These are phyloP conservation scores for Penicillium sp. DNA, from an alignment of 2,329 filamentous ascomycete species.

Conservation along the genomic window DNA sequence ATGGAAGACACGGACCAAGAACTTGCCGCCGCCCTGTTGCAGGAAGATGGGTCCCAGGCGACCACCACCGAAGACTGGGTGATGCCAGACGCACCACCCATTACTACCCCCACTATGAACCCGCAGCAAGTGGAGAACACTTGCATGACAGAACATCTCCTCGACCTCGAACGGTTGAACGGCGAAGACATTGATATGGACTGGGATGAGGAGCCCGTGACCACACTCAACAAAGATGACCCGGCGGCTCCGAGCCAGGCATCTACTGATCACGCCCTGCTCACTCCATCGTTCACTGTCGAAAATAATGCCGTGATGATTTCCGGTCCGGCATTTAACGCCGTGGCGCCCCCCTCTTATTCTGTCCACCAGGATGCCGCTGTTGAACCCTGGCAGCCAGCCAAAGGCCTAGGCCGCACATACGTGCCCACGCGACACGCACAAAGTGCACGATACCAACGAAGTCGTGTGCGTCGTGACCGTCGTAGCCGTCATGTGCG, in stretches of 20 bases:
- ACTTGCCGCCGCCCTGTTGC: background rate
- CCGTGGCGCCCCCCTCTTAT: background rate
- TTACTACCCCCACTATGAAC: background rate
- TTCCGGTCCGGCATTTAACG: background rate
- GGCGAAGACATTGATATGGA: background rate
- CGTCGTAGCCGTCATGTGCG: too few relatives aligned
- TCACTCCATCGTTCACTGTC: background rate
- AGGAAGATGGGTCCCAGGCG: background rate
- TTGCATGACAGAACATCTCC: background rate
- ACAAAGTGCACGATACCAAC: too few relatives aligned
- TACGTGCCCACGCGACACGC: background rate
- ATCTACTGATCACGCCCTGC: background rate
- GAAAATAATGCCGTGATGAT: background rate
- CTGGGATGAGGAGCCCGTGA: background rate
- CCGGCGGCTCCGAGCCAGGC: background rate
- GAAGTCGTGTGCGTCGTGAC: too few relatives aligned
- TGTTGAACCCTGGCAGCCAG: too few relatives aligned
- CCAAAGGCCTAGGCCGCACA: background rate
- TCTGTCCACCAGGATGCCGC: too few relatives aligned
- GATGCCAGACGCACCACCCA: background rate
- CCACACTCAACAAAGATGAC: background rate
- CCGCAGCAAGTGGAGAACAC: background rate
- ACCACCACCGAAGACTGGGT: background rate
- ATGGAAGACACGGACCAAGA: background rate
- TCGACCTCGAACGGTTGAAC: background rate